Percentiles rank a stretch among this genome's conserved stretches.
phyloP scores from a whole-genome alignment of 805 yeast species.

The Schwanniomyces yamadae region DNA sequence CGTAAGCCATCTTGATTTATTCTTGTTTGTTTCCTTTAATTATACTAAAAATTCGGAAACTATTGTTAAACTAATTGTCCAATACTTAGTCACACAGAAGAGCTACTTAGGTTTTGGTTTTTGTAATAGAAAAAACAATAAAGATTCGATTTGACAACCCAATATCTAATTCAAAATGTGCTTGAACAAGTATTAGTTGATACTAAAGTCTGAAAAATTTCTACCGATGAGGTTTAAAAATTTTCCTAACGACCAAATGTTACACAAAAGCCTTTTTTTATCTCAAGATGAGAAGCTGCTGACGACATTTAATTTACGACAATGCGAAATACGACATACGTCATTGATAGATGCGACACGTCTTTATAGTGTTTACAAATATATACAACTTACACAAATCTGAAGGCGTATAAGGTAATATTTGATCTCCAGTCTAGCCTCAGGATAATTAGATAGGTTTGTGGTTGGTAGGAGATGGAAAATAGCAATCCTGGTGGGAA shows the following conservation, averaged over 20 bases:
- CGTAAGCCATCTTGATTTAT: conserved; percentile 62
- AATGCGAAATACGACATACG: too few species aligned
- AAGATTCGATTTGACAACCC: conserved; percentile 1
- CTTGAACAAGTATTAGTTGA: conserved; percentile 2
- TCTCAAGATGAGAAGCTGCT: background rate
- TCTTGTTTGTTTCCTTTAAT: conserved; percentile 3
- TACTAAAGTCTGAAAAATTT: conserved; percentile 7
- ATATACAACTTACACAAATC: too few species aligned
- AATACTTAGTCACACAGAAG: too few species aligned
- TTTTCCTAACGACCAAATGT: conserved; percentile 5
- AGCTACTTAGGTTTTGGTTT: background rate
- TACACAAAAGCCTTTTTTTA: conserved; percentile 5
- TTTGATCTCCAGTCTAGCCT: too few species aligned
- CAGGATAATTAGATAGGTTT: too few species aligned
- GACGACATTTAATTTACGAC: background rate
- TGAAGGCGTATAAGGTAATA: too few species aligned
- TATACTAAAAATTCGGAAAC: conserved; percentile 1
- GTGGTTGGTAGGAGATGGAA: too few species aligned
- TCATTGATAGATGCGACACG: background rate
- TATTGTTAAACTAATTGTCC: conserved; percentile 1
- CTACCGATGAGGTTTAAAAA: conserved; percentile 11
- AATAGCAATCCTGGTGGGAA: too few species aligned
- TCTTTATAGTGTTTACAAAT: too few species aligned
- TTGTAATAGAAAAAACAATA: background rate
- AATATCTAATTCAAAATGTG: conserved; percentile 2